Conservation (phyloP, 164 flowering plant species). For the Magnolia sinica region DNA sequence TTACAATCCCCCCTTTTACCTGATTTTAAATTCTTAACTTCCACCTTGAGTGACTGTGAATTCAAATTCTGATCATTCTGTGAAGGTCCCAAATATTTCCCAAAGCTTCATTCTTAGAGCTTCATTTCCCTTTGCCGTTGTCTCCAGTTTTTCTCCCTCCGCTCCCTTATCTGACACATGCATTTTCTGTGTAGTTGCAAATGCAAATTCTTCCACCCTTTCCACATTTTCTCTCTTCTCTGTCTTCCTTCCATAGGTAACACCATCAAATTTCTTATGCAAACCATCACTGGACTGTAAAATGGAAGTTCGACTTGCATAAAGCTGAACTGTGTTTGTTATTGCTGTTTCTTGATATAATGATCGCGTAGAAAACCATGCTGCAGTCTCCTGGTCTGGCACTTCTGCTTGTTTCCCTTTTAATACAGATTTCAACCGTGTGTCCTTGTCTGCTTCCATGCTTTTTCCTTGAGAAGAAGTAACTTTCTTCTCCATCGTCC, state of each 20-base stretch:
- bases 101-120: constrained; percentile 65
- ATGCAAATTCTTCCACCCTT: constrained; percentile 33
- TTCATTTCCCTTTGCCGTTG: constrained; percentile 37
- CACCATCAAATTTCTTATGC: constrained; percentile 25
- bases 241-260: constrained; percentile 22
- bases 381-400: constrained; percentile 33
- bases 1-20: constrained; percentile 13
- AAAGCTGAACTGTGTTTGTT: constrained; percentile 27
- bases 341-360: constrained; percentile 23
- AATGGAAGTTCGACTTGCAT: constrained; percentile 27
- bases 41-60: constrained; percentile 23
- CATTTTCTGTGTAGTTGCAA: constrained; percentile 32
- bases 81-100: constrained; percentile 61
- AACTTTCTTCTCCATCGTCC: constrained; percentile 18
- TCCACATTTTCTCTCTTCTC: constrained; percentile 23
- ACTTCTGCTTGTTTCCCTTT: constrained; percentile 26
- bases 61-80: constrained; percentile 30
- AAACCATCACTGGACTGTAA: constrained; percentile 25
- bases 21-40: constrained; percentile 19
- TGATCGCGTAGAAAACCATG: constrained; percentile 46
- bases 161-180: constrained; percentile 16
- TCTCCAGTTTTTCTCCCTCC: constrained; percentile 21
- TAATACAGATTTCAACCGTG: constrained; percentile 11
- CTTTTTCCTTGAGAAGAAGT: constrained; percentile 16
- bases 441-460: constrained; percentile 11